Evolutionary conservation across 768 basidiomycete species (phyloP).

Genomic region (Multifurca ochricompacta): DNA sequence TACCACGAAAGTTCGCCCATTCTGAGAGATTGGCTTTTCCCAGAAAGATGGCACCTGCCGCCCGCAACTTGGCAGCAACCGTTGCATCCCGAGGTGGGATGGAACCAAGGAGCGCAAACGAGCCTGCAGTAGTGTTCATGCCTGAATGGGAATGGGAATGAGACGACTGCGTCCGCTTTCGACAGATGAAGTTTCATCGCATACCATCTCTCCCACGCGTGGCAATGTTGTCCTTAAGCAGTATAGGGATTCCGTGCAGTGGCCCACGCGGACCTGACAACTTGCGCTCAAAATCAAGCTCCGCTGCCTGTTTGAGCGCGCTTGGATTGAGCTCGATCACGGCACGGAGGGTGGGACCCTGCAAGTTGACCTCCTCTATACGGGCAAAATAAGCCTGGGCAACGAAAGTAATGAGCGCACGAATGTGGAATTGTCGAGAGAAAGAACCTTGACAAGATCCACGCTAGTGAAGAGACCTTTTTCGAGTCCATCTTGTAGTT

Average conservation of each 20-base stretch:
- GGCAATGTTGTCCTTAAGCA: conserved; percentile 42
- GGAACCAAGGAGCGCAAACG: too few species aligned
- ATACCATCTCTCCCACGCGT: conserved; percentile 29
- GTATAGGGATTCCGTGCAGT: conserved; percentile 47
- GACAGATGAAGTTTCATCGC: too few species aligned
- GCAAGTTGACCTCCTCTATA: too few species aligned
- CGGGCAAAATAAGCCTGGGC: conserved; percentile 35
- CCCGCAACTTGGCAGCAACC: conserved; percentile 29
- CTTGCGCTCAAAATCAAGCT: conserved; percentile 40
- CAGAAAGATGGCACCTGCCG: conserved; percentile 33
- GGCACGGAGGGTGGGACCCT: too few species aligned
- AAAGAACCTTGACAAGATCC: conserved; percentile 33
- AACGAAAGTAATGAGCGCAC: neutral
- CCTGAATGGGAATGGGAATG: too few species aligned
- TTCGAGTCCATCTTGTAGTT: conserved; percentile 34
- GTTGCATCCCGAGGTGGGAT: conserved; percentile 30
- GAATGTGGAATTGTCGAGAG: neutral
- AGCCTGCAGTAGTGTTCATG: too few species aligned
- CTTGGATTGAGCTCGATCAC: too few species aligned
- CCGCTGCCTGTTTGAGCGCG: conserved; percentile 40
- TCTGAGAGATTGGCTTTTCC: conserved; percentile 38
- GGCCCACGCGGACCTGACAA: conserved; percentile 36
- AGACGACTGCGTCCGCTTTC: too few species aligned
- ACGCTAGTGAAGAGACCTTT: conserved; percentile 33
- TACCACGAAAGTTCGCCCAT: conserved; percentile 36